Conservation (phyloP, 2,329 filamentous ascomycete species). For the Arthrobotrys sphaeroides region DNA sequence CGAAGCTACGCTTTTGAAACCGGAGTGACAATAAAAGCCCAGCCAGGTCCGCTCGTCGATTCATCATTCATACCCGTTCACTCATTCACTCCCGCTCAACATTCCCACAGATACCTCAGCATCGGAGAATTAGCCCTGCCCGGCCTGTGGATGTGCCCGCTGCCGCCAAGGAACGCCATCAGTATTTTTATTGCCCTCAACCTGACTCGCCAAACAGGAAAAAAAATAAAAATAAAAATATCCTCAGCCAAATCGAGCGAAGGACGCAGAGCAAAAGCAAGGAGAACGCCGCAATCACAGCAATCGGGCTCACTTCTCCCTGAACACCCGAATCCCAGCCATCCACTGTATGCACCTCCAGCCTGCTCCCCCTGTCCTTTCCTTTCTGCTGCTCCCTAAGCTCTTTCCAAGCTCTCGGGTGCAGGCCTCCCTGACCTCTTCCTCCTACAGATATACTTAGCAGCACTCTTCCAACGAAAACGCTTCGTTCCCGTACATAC, state of each 20-base stretch:
- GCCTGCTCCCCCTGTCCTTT: background rate
- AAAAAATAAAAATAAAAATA: conserved; percentile 16
- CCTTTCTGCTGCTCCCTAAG: conserved; percentile 3
- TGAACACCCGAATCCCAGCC: conserved; percentile 6
- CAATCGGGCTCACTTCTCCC: conserved; percentile 12
- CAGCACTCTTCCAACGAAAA: background rate
- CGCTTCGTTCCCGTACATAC: background rate
- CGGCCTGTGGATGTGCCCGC: conserved; percentile 12
- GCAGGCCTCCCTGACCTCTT: conserved; percentile 3
- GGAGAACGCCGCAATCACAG: conserved; percentile 12
- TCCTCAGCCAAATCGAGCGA: background rate
- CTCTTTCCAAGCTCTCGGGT: conserved; percentile 15
- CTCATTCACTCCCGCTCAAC: background rate
- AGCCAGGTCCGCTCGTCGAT: background rate
- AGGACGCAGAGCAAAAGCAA: background rate
- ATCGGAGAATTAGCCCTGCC: conserved; percentile 24
- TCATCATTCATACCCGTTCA: background rate
- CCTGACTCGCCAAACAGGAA: background rate
- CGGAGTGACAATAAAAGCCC: conserved; percentile 20
- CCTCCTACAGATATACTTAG: background rate
- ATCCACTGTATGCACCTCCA: background rate
- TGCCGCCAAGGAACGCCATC: conserved; percentile 51
- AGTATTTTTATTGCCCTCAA: background rate
- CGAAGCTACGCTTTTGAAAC: conserved; percentile 33
- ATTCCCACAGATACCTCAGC: background rate